Evolutionary conservation across 2,329 filamentous ascomycete genomes (phyloP), one percentile per base, ranked within the genome.

Genomic region (Microcyclospora tardicrescens): DNA sequence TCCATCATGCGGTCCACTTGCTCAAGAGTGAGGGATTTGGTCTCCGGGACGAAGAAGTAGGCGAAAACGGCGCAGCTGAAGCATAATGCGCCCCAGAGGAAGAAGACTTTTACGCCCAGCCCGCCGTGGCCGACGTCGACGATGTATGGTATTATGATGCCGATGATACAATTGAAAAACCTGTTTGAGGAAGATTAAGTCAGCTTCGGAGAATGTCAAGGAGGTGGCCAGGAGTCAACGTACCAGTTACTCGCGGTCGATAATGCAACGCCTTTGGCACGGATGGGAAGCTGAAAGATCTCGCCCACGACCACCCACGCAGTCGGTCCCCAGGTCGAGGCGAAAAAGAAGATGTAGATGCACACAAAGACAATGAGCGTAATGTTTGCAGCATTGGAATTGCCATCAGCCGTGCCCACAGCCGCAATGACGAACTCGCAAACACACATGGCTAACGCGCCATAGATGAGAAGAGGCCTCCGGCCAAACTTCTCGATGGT

Each of bases 261-360:
- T 31, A 94, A 71, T 49, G 75, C 85, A 42, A 94, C 84, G 37
- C 66, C 66, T 54, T 68, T 67, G 15, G 62, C 61, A 31, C 66
- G 60, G 9, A 66, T 65, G 39, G 66, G 66, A 34, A 93, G 75
- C 41, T 84, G 84, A 74, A 82, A 93, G 62, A 91, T 82, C 68
- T 94, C 86, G 58, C 85, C 85, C 54, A 91, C 86, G 13, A 57
- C 50, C 8, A 59, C 55, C 73, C 72, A 76, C 10, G 69, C 71
- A 16, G 68, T 77, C 2, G 84, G 84, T 37, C 85, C 85, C 84
- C 84, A 93, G 44, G 84, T 93, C 39, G 74, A 77, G 35, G 85
- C 85, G 60, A 93, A 94, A 71, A 80, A 89, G 72, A 84, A 86
- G 69, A 94, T 85, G 72, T 87, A 91, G 64, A 93, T 77, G 65